A percentile compares a stretch with the other conserved stretches of the same genome.
Evolutionary conservation across 1,139 yeast species (phyloP).

Genomic region (Citeromyces hawaiiensis): DNA sequence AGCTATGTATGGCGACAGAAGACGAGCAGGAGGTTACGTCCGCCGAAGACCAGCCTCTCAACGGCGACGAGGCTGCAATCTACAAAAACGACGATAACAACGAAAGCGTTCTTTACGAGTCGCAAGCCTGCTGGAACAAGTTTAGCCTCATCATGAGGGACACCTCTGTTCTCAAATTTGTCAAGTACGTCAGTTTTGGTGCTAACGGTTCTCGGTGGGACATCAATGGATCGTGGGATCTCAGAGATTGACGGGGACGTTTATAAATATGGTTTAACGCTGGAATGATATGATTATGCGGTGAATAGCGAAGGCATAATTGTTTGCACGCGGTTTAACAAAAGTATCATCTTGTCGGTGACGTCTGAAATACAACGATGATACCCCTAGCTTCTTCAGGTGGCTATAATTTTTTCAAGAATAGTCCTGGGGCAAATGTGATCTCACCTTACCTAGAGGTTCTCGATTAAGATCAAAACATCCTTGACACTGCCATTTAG

Average conservation of each 20-base stretch:
- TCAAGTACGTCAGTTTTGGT: constrained; percentile 79
- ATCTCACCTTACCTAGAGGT: no score
- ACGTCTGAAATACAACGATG: no score
- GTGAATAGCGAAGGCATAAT: no score
- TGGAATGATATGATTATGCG: background rate
- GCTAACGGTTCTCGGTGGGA: constrained; percentile 96
- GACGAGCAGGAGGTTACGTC: constrained; percentile 31
- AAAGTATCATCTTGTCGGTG: no score
- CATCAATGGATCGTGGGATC: constrained; percentile 67
- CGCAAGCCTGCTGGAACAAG: constrained; percentile 78
- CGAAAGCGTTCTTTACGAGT: constrained; percentile 70
- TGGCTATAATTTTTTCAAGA: no score
- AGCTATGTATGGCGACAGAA: constrained; percentile 66
- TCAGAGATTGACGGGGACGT: no score
- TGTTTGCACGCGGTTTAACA: no score
- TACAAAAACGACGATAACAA: constrained; percentile 49
- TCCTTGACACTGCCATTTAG: no score
- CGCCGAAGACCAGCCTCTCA: constrained; percentile 16
- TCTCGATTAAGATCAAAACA: no score
- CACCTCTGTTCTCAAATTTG: constrained; percentile 72
- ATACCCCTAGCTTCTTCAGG: no score
- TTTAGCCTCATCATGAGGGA: constrained; percentile 73
- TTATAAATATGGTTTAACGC: background rate
- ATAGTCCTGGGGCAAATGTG: no score
- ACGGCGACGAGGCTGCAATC: constrained; percentile 40